Evolutionary conservation across 371 early-diverging fungal species (phyloP).

Genomic region (Funneliformis caledonium): DNA sequence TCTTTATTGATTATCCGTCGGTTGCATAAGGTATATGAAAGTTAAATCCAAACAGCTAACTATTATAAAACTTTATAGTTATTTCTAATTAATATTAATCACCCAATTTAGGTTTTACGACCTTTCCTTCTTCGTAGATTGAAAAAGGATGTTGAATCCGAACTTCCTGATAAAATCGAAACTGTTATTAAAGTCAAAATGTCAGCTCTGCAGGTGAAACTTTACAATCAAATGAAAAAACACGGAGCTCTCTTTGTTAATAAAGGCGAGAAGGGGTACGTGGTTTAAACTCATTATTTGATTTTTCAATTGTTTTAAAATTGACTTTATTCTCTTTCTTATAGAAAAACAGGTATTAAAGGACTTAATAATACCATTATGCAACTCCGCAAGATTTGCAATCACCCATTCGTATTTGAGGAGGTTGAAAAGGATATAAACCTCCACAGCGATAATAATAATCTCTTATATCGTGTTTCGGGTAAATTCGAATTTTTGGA

Average conservation of each 20-base stretch:
- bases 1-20: constrained; percentile 95
- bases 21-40: constrained; percentile 78
- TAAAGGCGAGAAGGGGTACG: constrained; percentile 64
- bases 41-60: too few relatives aligned
- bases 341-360: constrained; percentile 63
- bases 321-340: not conserved
- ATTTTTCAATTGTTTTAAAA: not conserved
- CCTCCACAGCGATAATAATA: constrained; percentile 61
- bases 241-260: constrained; percentile 71
- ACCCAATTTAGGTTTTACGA: constrained; percentile 71
- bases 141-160: constrained; percentile 99
- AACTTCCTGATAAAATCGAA: constrained; percentile 99
- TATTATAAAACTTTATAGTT: not conserved
- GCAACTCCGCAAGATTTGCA: constrained; percentile 99
- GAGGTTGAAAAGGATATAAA: constrained; percentile 90
- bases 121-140: constrained; percentile 97
- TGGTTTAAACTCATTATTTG: not conserved
- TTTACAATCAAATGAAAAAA: constrained; percentile 80
- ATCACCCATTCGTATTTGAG: constrained; percentile 98
- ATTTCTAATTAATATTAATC: not conserved
- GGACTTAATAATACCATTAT: constrained; percentile 97
- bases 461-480: constrained; percentile 72
- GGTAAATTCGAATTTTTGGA: constrained; percentile 99
- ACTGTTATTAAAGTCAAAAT: constrained; percentile 93
- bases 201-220: constrained; percentile 81